Base-by-base conservation (phyloP, 306 rosid genomes). In the Quercus dentata region DNA sequence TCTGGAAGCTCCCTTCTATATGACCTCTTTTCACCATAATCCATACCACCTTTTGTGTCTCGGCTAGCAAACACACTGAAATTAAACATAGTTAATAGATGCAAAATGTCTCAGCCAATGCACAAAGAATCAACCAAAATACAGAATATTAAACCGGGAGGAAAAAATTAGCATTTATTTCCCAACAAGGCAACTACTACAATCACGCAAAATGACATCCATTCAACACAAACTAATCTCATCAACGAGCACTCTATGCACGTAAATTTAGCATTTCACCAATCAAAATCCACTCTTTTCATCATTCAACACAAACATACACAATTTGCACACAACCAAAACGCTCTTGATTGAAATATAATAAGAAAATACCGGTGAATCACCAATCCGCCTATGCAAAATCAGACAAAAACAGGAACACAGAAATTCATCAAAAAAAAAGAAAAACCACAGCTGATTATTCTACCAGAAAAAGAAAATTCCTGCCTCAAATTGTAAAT, bases 41-140 rank as follows among this genome's bases (percentile, higher is more conserved):
- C 91, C 15, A 28, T 49, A 65, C 79, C 88, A 71, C n/a, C 89
- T 61, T 51, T 78, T 9, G 25, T 21, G n/a, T 78, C 91, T 69
- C 41, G 76, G 63, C 85, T 59, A 11, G 85, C 83, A 82, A 86
- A 89, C 73, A 86, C 77, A 80, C 97, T 93, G 89, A 17, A 67
- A 72, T 41, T 76, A 20, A 74, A 73, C 31, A 71, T 3, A 54
- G 27, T 35, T 35, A 76, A 38, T 31, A 56, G 28, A 82, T 41
- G 75, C 35, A 3, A 46, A 25, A 63, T 41, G 46, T 18, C 15
- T 54, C 71, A 38, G 77, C 19, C 59, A 31, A 73, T 56, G 78
- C 49, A 41, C n/a, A 75, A 33, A 44, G 12, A 28, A 67, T 17
- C 28, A 35, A 33, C 12, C 69, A 27, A 44, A 14, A 12, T 49